Base-by-base conservation (phyloP, 768 basidiomycete species). In the Russula brevipes region DNA sequence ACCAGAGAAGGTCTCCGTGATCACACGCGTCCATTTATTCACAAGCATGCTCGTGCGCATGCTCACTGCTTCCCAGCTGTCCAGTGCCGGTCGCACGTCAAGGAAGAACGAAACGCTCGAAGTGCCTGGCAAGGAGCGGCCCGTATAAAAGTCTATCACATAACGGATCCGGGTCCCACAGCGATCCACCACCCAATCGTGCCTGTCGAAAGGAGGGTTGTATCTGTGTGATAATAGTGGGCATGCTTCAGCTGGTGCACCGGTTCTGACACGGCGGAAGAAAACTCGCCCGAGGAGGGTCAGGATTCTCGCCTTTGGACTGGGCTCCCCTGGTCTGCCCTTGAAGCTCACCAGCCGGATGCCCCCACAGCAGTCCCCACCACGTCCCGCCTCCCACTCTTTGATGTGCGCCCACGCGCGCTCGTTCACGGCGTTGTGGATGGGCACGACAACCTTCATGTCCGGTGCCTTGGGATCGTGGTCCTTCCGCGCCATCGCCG, bases 401-500 rank as follows among this genome's bases (percentile, higher is more conserved):
- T 82, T 71, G 33, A 86, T 75, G 69, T 82, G 79, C 41, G 72
- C 72, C 85, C 85, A 73, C 64, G 76, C 64, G 70, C 79, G 67
- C 76, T 98, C 97, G 73, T 99, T 99, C 59, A 98, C 97, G 42
- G 96, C 96, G 72, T 99, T 99, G 75, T 99, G 97, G 54, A 99
- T 99, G 14, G 95, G 96, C 24, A 99, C 94, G 70, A 99, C 88
- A 35, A 91, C 89, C 70, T 82, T 85, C 95, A 98, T 98, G 76
- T 98, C 96, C n/a, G 80, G 72, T 24, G 88, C 82, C 36, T 86
- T 81, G 4, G 95, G 95, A 59, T 88, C 85, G 73, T 97, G 91
- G 69, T 97, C 86, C 77, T 98, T 98, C 63, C 96, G 85, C 61
- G 86, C 83, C 88, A 99, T 94, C 19, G 97, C 96, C n/a, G 89